A percentile compares a stretch with the other conserved stretches of the same genome.
Evolutionary conservation across 805 yeast genomes (phyloP).

Genomic region (Saccharomycopsis javanensis): DNA sequence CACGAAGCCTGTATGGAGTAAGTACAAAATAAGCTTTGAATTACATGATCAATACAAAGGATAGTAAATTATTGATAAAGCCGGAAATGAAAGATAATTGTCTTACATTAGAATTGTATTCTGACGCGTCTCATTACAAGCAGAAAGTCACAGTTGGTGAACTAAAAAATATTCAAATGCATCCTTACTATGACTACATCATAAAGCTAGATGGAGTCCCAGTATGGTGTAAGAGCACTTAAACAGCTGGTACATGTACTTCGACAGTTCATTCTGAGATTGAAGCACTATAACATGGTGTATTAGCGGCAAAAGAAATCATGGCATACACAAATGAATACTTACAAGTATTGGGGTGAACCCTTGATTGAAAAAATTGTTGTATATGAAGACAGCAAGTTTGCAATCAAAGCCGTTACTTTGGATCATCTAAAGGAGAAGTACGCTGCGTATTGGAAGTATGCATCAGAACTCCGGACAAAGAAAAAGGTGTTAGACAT

Average conservation of each 20-base stretch:
- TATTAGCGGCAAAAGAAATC: not conserved
- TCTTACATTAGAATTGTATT: not conserved
- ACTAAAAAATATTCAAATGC: not conserved
- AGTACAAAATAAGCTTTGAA: not conserved
- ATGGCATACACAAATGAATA: not conserved
- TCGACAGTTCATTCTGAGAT: not conserved
- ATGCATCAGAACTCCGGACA: not conserved
- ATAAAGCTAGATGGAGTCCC: not conserved
- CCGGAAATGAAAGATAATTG: not conserved
- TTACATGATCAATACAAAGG: not conserved
- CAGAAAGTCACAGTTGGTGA: not conserved
- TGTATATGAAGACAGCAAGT: not conserved
- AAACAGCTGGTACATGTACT: not conserved
- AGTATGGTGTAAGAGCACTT: not conserved
- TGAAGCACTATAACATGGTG: not conserved
- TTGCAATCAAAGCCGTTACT: not conserved
- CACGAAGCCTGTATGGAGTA: not conserved
- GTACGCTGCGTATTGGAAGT: not conserved
- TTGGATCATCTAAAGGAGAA: not conserved
- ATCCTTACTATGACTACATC: not conserved
- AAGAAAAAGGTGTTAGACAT: too few species aligned
- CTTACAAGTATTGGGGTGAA: not conserved
- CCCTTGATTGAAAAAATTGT: not conserved
- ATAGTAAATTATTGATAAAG: not conserved
- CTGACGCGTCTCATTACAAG: not conserved